phyloP scores from a whole-genome alignment of 768 basidiomycete species.

The Gloeopeniophorella convolvens region DNA sequence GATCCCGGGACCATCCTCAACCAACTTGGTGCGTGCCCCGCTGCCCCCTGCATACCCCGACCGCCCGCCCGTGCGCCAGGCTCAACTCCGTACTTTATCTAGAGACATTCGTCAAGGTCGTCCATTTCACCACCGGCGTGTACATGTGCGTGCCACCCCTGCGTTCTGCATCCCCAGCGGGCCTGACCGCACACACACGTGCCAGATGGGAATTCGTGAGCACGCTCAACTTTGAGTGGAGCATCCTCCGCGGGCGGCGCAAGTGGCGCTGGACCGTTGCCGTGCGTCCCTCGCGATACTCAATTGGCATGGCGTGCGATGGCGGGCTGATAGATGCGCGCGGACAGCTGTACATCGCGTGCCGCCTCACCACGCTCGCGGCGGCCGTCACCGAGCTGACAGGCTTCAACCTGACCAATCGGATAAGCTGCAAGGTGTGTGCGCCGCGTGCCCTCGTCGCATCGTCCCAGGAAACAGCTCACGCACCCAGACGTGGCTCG shows the following conservation, averaged over 20 bases:
- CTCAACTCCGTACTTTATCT: not conserved
- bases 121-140: slow-evolving; percentile 7
- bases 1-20: not conserved
- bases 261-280: slow-evolving; percentile 1
- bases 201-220: slow-evolving; percentile 12
- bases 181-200: not conserved
- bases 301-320: not conserved
- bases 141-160: slow-evolving; percentile 5
- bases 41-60: not conserved
- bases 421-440: slow-evolving; percentile 11
- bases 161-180: not conserved
- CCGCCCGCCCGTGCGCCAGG: not conserved
- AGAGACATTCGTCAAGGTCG: slow-evolving; percentile 6
- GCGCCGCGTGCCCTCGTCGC: not conserved
- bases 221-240: slow-evolving; percentile 13
- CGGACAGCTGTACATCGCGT: slow-evolving; percentile 6
- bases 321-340: too few relatives aligned
- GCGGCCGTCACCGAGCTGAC: slow-evolving; percentile 1
- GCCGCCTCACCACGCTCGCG: slow-evolving; percentile 11
- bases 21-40: slow-evolving; percentile 7
- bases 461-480: not conserved
- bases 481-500: slow-evolving; percentile 4
- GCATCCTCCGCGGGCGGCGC: slow-evolving; percentile 3
- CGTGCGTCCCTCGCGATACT: not conserved
- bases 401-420: slow-evolving; percentile 8